phyloP scores from a whole-genome alignment of 495 filamentous ascomycete species.

The Tuber brumale region DNA sequence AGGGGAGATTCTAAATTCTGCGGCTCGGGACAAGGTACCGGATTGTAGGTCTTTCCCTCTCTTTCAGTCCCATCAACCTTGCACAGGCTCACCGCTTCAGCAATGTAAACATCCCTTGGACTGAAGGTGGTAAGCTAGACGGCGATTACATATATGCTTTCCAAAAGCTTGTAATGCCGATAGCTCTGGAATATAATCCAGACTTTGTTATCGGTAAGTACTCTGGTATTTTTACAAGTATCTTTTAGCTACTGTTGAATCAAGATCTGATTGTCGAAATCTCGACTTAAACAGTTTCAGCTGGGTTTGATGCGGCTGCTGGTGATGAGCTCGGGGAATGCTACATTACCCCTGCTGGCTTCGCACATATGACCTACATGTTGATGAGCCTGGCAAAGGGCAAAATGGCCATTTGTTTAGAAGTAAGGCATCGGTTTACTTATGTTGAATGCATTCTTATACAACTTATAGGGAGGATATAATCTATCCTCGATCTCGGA shows the following conservation, averaged over 20 bases:
- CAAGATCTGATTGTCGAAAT: slow-evolving; percentile 15
- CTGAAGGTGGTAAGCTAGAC: slow-evolving; percentile 86
- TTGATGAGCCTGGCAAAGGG: slow-evolving; percentile 91
- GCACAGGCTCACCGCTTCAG: slow-evolving; percentile 42
- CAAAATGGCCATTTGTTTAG: slow-evolving; percentile 84
- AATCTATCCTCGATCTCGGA: slow-evolving; percentile 86
- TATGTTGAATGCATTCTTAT: neutral
- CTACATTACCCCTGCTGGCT: slow-evolving; percentile 81
- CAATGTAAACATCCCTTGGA: slow-evolving; percentile 96
- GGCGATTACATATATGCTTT: slow-evolving; percentile 96
- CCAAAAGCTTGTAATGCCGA: slow-evolving; percentile 94
- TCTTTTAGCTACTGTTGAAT: neutral
- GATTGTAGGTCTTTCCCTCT: slow-evolving; percentile 48
- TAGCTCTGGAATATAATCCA: slow-evolving; percentile 83
- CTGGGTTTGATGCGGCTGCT: slow-evolving; percentile 91
- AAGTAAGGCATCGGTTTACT: slow-evolving; percentile 46
- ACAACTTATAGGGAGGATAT: slow-evolving; percentile 65
- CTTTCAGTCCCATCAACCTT: neutral
- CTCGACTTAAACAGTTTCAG: slow-evolving; percentile 57
- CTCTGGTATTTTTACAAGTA: neutral
- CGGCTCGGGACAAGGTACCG: slow-evolving; percentile 65
- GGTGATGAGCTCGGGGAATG: slow-evolving; percentile 90
- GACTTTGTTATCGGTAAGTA: slow-evolving; percentile 75
- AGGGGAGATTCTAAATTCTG: slow-evolving; percentile 72
- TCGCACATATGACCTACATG: slow-evolving; percentile 99